Conservation (phyloP, 1,284 basidiomycete species). For the Chondrostereum purpureum region DNA sequence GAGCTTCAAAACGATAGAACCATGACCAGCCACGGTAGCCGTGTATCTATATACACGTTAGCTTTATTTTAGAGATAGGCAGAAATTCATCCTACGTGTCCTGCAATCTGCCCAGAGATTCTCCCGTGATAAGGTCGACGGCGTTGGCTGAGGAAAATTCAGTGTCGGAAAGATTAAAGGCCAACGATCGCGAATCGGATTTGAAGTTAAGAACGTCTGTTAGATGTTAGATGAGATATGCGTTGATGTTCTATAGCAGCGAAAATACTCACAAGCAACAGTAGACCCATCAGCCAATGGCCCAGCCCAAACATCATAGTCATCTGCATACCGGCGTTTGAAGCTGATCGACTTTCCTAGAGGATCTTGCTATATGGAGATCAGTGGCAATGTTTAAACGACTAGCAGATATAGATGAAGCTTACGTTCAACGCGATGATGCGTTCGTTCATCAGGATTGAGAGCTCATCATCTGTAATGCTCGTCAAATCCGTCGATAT, state of each 20-base stretch:
- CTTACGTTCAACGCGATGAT: conserved; percentile 38
- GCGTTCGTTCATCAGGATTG: conserved; percentile 33
- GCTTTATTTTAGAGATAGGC: conserved; percentile 6
- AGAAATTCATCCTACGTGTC: conserved; percentile 31
- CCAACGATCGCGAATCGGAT: conserved; percentile 28
- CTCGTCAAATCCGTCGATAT: conserved; percentile 37
- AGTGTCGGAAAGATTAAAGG: conserved; percentile 35
- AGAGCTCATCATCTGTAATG: conserved; percentile 25
- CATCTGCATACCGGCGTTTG: conserved; percentile 41
- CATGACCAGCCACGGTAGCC: conserved; percentile 32
- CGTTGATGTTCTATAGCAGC: background rate
- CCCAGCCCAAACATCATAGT: conserved; percentile 45
- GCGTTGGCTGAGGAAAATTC: conserved; percentile 34
- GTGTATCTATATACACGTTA: conserved; percentile 26
- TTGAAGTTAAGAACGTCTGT: conserved; percentile 41
- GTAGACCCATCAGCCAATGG: conserved; percentile 43
- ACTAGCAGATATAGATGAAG: conserved; percentile 3
- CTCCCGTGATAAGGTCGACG: conserved; percentile 32
- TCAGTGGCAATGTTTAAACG: background rate
- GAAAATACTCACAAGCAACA: conserved; percentile 30
- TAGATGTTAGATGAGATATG: conserved; percentile 3
- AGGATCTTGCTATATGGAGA: conserved; percentile 35
- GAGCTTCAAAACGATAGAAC: conserved; percentile 34
- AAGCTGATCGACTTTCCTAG: conserved; percentile 41
- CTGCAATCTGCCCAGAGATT: conserved; percentile 29